Evolutionary conservation across 2,329 filamentous ascomycete species (phyloP).

Genomic region (Mycosphaerella arachidis): DNA sequence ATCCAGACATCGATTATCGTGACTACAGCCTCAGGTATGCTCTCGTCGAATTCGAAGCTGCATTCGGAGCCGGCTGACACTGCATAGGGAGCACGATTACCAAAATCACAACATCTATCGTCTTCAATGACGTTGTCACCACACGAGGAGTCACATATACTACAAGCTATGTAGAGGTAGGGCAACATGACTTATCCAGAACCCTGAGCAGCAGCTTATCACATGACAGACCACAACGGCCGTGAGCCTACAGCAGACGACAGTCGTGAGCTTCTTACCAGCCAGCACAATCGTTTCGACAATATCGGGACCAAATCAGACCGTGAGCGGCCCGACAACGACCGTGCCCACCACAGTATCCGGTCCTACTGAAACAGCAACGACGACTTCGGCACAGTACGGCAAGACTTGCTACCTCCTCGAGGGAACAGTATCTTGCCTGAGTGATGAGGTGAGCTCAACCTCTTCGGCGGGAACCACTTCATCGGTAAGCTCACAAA

Average conservation of each 20-base stretch:
- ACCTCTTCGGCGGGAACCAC: background rate
- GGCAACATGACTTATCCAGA: background rate
- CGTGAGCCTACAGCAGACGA: background rate
- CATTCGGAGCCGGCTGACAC: background rate
- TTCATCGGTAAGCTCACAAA: constrained; percentile 2
- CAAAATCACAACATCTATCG: background rate
- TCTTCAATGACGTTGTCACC: background rate
- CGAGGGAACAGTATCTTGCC: background rate
- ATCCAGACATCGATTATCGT: background rate
- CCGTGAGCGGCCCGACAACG: background rate
- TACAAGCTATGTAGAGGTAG: background rate
- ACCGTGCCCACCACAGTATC: background rate
- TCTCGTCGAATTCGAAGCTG: too few species aligned
- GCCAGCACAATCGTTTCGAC: constrained; percentile 1
- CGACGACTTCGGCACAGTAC: background rate
- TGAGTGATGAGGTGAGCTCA: background rate
- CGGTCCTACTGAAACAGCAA: background rate
- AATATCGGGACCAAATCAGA: background rate
- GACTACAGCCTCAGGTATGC: background rate
- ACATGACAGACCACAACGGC: background rate
- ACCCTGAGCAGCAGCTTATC: background rate
- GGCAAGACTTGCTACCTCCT: background rate
- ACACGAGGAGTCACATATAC: background rate
- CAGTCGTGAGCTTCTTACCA: background rate
- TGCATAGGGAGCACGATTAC: background rate